A percentile compares a stretch with the other conserved stretches of the same genome.
phyloP scores from a whole-genome alignment of 176 grass and related monocot species.

The Triticum timopheevii region DNA sequence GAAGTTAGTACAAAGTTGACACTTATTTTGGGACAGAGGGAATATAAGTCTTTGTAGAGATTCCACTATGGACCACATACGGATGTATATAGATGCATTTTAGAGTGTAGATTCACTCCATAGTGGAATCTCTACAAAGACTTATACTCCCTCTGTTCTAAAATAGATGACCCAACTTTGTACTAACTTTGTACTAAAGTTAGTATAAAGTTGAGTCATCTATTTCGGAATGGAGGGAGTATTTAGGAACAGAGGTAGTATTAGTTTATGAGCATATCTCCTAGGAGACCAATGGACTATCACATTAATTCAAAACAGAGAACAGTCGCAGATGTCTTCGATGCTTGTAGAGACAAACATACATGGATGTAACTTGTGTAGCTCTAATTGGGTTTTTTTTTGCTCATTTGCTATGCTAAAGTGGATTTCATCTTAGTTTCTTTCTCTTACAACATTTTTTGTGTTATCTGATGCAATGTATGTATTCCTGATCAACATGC shows the following conservation, averaged over 20 bases:
- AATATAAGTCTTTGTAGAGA: too few species aligned
- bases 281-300: neutral
- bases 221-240: too few species aligned
- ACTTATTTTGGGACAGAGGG: too few species aligned
- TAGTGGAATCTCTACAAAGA: too few species aligned
- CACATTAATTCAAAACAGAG: neutral
- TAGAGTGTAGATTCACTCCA: too few species aligned
- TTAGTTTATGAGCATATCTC: neutral
- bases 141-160: too few species aligned
- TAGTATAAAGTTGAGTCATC: too few species aligned
- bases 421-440: neutral
- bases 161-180: too few species aligned
- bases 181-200: too few species aligned
- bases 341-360: conserved; percentile 2
- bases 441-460: neutral
- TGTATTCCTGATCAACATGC: conserved; percentile 31
- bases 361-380: neutral
- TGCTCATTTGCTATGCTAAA: neutral
- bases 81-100: too few species aligned
- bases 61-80: too few species aligned
- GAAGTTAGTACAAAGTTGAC: too few species aligned
- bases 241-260: neutral
- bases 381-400: conserved; percentile 3
- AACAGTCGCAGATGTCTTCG: neutral
- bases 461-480: conserved; percentile 33